phyloP scores from a whole-genome alignment of 2,329 filamentous ascomycete genomes.

The Apiospora hydei region DNA sequence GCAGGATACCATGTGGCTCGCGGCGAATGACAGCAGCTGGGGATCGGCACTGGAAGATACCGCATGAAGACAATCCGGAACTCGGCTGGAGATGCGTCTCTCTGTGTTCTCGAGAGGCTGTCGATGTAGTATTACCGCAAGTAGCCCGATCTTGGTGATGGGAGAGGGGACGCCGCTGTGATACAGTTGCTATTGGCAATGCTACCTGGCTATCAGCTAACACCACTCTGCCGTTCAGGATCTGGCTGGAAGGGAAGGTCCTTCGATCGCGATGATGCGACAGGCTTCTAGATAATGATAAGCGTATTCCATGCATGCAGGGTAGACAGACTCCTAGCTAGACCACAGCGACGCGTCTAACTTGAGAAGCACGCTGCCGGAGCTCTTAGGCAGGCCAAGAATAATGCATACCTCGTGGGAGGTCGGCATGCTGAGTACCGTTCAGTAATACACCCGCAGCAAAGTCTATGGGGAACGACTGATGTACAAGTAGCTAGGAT shows the following conservation, averaged over 20 bases:
- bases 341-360: background rate
- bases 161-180: background rate
- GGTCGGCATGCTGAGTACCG: background rate
- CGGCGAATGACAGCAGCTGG: background rate
- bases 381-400: background rate
- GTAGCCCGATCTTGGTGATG: background rate
- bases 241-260: constrained; percentile 7
- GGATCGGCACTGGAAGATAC: background rate
- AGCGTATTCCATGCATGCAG: background rate
- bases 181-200: background rate
- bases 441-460: background rate
- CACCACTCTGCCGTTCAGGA: background rate
- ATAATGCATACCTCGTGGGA: no score
- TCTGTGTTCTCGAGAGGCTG: background rate
- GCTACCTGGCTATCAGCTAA: background rate
- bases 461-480: background rate
- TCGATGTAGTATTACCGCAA: background rate
- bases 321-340: background rate
- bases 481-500: background rate
- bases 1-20: background rate
- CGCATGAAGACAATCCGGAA: background rate
- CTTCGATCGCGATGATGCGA: background rate
- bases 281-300: background rate
- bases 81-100: background rate
- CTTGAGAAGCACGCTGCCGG: background rate